A percentile compares a stretch with the other conserved stretches of the same genome.
Conservation (phyloP, 208 protist genomes). For the Leishmania turanica region DNA sequence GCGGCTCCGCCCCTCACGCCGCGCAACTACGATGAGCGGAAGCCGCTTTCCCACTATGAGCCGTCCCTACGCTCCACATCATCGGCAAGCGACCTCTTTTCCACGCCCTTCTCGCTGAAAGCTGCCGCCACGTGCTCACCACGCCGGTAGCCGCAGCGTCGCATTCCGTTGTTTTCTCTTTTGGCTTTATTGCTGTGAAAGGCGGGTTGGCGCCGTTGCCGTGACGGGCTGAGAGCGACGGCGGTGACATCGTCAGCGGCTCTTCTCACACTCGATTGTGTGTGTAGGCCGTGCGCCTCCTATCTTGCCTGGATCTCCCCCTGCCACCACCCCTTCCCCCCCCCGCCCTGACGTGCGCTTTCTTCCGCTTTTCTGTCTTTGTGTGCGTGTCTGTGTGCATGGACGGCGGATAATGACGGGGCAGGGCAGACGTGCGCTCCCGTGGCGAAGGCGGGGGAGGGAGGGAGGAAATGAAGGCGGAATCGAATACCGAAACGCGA, state of each 20-base stretch:
- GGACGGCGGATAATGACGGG: background rate
- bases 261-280: background rate
- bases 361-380: background rate
- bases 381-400: background rate
- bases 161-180: background rate
- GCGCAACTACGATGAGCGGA: slow-evolving; percentile 26
- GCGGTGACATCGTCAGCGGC: background rate
- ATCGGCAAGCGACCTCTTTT: slow-evolving; percentile 28
- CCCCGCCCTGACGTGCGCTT: background rate
- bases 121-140: background rate
- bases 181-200: background rate
- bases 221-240: background rate
- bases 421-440: background rate
- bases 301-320: background rate
- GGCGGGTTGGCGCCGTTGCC: background rate
- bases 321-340: background rate
- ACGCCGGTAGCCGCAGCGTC: slow-evolving; percentile 8
- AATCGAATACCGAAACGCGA: background rate
- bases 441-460: background rate
- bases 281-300: background rate
- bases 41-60: slow-evolving; percentile 15
- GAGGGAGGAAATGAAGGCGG: background rate
- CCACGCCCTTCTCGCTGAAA: slow-evolving; percentile 9
- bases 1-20: slow-evolving; percentile 22
- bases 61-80: slow-evolving; percentile 18